These are phyloP conservation scores for Petunia secreta DNA, from an alignment of 257 asterid species.

Conservation along the genomic window DNA sequence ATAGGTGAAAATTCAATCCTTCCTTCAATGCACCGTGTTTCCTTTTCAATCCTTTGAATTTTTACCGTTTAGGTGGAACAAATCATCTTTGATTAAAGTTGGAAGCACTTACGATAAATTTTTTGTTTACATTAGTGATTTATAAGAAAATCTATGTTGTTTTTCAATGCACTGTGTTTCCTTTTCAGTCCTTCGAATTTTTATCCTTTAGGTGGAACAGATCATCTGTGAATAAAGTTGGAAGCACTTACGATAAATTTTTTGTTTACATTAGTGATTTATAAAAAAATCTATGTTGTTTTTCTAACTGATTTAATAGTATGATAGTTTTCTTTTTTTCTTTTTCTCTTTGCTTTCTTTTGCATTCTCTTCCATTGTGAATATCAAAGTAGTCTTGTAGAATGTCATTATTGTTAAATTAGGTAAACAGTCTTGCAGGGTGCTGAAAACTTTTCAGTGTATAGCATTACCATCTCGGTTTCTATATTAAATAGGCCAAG, in stretches of 20 bases:
- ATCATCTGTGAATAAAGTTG: neutral
- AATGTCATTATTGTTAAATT: neutral
- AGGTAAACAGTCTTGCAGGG: neutral
- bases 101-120: no score
- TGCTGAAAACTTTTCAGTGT: neutral
- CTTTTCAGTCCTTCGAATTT: slow-evolving; percentile 4
- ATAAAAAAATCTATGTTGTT: neutral
- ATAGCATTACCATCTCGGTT: neutral
- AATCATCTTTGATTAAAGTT: neutral
- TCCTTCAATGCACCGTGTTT: neutral
- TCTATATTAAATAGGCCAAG: neutral
- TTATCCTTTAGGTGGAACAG: neutral
- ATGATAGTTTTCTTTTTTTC: neutral
- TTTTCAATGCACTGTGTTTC: neutral
- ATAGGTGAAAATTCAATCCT: neutral
- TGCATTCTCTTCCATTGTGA: neutral
- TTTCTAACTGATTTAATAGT: neutral
- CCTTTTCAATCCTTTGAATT: slow-evolving; percentile 2
- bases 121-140: no score
- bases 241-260: no score
- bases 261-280: no score
- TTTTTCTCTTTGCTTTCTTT: neutral
- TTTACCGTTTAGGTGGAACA: neutral
- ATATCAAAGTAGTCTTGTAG: neutral
- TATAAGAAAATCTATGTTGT: neutral